Evolutionary conservation across 352 stramenopile species (phyloP), one percentile per base, ranked within the genome.

Genomic region (Pilasporangium apinafurcum): DNA sequence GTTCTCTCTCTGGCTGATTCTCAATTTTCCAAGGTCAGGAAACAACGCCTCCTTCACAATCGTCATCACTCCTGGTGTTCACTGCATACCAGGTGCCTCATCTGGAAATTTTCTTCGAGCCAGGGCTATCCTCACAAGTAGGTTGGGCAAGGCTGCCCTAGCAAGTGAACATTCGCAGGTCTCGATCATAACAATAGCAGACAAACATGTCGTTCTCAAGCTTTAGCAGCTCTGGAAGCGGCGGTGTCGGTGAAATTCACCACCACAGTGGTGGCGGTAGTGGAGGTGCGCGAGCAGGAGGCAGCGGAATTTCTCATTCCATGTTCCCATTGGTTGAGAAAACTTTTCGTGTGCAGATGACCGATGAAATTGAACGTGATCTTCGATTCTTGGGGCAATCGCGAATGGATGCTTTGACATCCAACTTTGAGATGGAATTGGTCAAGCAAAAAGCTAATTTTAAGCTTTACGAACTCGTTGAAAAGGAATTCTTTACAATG

Each of bases 401-500:
- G 37, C 78, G 78, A 33, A 56, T 90, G 13, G 81, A 91, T 40
- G 78, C 81, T 37, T 67, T 93, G 43, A 91, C 78, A 51, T 78
- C 67, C 28, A 64, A 81, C 14, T 91, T 90, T 38, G 67, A 79
- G 46, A 92, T 92, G 81, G 64, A 73, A 44, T 56, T 83, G 8
- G 37, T 91, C 29, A 89, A 87, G 53, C 74, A 90, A 4, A 85
- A 86, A 37, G 49, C 36, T 43, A 66, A 68, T 17, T 39, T 93
- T 17, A 67, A 90, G 67, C 53, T 93, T 24, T 93, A 76, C 47
- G 81, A 93, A 51, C 55, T 89, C 20, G 59, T 56, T 24, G 77
- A 90, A 45, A 81, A 88, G 37, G 81, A 92, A 49, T 89, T 92
- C 53, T 91, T 78, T 63, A 92, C 81, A 0, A 91, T 92, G 77